Percentiles rank a stretch among this genome's conserved stretches.
These are phyloP conservation scores for Schoenoplectus triqueter DNA, from an alignment of 202 grass and related monocot genomes.

Conservation along the genomic window DNA sequence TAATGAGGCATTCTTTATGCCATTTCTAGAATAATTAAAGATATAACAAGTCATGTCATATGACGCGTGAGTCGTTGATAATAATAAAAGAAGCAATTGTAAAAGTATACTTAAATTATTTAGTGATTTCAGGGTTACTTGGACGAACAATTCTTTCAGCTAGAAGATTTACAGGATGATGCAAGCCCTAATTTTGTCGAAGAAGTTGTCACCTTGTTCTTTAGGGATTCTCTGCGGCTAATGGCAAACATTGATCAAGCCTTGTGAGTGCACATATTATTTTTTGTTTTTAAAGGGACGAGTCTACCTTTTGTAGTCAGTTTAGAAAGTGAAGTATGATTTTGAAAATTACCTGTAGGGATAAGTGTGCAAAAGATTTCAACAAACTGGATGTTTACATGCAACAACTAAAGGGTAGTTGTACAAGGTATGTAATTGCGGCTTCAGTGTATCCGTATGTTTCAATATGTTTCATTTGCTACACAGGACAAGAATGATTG, in stretches of 20 bases:
- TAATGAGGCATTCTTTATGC: background rate
- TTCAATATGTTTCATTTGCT: slow-evolving; percentile 34
- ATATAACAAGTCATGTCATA: slow-evolving; percentile 11
- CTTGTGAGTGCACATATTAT: slow-evolving; percentile 52
- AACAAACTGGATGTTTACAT: slow-evolving; percentile 81
- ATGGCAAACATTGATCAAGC: slow-evolving; percentile 89
- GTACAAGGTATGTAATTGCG: slow-evolving; percentile 65
- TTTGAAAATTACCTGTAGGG: slow-evolving; percentile 47
- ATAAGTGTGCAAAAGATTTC: slow-evolving; percentile 80
- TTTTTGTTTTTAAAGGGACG: background rate
- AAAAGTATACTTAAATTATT: slow-evolving; percentile 26
- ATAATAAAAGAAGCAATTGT: slow-evolving; percentile 18
- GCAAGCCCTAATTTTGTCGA: slow-evolving; percentile 90
- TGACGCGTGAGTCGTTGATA: background rate
- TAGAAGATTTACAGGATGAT: slow-evolving; percentile 97
- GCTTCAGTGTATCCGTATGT: slow-evolving; percentile 23
- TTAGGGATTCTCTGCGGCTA: slow-evolving; percentile 80
- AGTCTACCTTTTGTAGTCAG: slow-evolving; percentile 36
- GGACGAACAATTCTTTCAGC: slow-evolving; percentile 91
- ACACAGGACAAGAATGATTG: background rate
- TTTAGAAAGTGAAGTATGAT: slow-evolving; percentile 40
- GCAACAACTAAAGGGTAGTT: slow-evolving; percentile 88
- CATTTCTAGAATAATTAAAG: slow-evolving; percentile 34
- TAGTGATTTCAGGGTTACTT: slow-evolving; percentile 70
- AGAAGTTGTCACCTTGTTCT: slow-evolving; percentile 88